Base-by-base conservation (phyloP, 805 yeast species). In the Peterozyma xylosa region DNA sequence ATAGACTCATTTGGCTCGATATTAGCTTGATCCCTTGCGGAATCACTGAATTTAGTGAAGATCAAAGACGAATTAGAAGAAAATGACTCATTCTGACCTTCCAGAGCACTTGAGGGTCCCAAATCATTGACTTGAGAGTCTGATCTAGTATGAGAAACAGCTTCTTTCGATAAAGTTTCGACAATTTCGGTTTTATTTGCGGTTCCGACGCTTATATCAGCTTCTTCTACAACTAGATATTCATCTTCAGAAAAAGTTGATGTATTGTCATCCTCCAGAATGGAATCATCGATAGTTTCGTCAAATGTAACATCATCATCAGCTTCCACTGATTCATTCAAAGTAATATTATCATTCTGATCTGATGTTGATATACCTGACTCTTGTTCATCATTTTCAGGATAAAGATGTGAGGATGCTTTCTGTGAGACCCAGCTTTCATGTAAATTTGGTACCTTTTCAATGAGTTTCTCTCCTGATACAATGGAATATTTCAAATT, bases 401-500 rank as follows among this genome's bases (percentile, higher is more conserved):
- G 27, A 7, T 4, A 21, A 21, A 21, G 4, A 5, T 21, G 27
- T 7, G 7, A 5, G 27, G 27, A 21, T 5, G 4, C 27, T 21
- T n/a, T n/a, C n/a, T 21, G 27, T 5, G 27, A 21, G 27, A 21
- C 27, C 27, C 27, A 21, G 27, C 7, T 21, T 21, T 21, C 27
- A 21, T 21, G 27, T 21, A 21, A 21, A 7, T 10, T 32, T 32
- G 11, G 30, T 13, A 4, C 13, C 11, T 16, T 17, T 15, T 34
- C 37, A 33, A 21, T 33, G 17, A 40, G 32, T 27, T 35, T 35
- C 11, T 38, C 41, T 6, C 41, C 33, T 35, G 36, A 35, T 11
- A 36, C 39, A 4, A 37, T 45, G 11, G 45, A 33, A 29, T 42
- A 42, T 17, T 42, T 38, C 38, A 38, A 42, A 11, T 35, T 39